Conservation (phyloP, 306 rosid species). For the Lupinus albus region DNA sequence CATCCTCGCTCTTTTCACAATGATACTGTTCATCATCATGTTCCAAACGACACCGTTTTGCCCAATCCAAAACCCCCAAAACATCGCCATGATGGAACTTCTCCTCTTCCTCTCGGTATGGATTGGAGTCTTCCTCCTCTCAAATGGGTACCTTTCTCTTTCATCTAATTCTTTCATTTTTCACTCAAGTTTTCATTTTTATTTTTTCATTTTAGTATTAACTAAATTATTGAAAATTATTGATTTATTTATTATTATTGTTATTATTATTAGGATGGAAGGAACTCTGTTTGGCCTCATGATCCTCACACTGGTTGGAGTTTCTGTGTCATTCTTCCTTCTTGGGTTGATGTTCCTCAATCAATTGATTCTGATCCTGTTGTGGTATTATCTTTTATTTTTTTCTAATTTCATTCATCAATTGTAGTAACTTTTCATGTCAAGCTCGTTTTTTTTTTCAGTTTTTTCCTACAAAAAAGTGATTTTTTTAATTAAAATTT, state of each 20-base stretch:
- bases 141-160: constrained; percentile 55
- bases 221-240: not conserved
- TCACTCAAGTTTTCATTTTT: not conserved
- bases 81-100: constrained; percentile 81
- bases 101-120: constrained; percentile 94
- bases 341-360: constrained; percentile 65
- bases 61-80: constrained; percentile 50
- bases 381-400: constrained; percentile 51
- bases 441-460: too few species aligned
- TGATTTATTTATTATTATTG: too few species aligned
- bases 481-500: too few species aligned
- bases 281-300: constrained; percentile 72
- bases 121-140: constrained; percentile 92
- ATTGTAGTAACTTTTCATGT: too few species aligned
- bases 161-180: not conserved
- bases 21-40: constrained; percentile 12
- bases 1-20: not conserved
- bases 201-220: not conserved
- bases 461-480: too few species aligned
- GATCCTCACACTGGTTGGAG: constrained; percentile 75
- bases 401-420: not conserved
- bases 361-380: constrained; percentile 67
- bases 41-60: constrained; percentile 31
- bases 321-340: constrained; percentile 74
- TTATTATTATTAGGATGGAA: constrained; percentile 65